These are phyloP conservation scores for Lactifluus pinguis DNA, from an alignment of 768 basidiomycete species.

Conservation along the genomic window DNA sequence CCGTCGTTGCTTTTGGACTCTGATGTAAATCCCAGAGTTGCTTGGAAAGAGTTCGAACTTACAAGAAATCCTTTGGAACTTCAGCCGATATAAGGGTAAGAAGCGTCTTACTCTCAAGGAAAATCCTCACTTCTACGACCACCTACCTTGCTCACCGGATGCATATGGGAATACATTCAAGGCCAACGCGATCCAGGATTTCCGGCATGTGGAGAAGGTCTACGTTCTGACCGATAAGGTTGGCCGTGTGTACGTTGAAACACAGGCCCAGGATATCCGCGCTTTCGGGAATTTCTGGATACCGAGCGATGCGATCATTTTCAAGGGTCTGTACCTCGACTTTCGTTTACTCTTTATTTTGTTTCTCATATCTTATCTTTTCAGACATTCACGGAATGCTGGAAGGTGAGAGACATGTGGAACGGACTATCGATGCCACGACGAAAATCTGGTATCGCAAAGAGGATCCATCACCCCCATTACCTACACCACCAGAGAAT, in stretches of 20 bases:
- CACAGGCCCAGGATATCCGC: background rate
- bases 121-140: too few species aligned
- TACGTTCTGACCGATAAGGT: conserved; percentile 2
- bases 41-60: background rate
- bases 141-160: too few species aligned
- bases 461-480: background rate
- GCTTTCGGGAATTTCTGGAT: conserved; percentile 9
- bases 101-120: background rate
- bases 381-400: conserved; percentile 5
- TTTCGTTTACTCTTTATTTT: background rate
- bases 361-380: background rate
- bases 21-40: background rate
- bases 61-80: background rate
- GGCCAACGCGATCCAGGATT: background rate
- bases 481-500: background rate
- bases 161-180: background rate
- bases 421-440: background rate
- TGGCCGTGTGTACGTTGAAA: background rate
- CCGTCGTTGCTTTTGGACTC: background rate
- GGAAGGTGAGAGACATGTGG: conserved; percentile 4
- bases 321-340: conserved; percentile 1
- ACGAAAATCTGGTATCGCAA: background rate
- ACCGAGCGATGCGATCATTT: background rate
- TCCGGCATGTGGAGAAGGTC: background rate
- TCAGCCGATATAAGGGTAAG: background rate